Conservation (phyloP, 2,329 filamentous ascomycete genomes). For the Aureobasidium subglaciale region DNA sequence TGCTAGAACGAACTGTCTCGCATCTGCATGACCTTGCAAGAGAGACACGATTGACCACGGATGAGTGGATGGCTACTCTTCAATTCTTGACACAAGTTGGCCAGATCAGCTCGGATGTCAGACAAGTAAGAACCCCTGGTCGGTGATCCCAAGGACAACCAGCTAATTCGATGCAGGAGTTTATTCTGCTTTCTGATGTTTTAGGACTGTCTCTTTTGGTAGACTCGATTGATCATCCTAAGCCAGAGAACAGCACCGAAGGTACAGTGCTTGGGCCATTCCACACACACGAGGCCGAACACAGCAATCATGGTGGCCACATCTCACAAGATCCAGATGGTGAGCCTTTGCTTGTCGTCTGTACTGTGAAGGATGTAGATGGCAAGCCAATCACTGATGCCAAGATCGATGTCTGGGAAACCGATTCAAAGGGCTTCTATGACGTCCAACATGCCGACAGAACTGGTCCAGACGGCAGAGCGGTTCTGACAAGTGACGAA, state of each 20-base stretch:
- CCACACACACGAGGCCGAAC: constrained; percentile 1
- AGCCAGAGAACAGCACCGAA: not conserved
- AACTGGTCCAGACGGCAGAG: not conserved
- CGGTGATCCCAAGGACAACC: too few relatives aligned
- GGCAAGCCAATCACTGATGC: not conserved
- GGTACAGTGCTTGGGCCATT: constrained; percentile 9
- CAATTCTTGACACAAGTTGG: constrained; percentile 65
- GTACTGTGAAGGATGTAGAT: not conserved
- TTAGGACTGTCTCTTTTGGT: constrained; percentile 1
- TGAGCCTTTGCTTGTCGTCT: not conserved
- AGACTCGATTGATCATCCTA: constrained; percentile 6
- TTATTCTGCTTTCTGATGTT: constrained; percentile 1
- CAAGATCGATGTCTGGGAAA: constrained; percentile 10
- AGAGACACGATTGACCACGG: constrained; percentile 66
- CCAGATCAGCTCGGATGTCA: constrained; percentile 63
- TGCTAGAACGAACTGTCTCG: constrained; percentile 67
- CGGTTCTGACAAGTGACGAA: constrained; percentile 32
- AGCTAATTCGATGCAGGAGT: not conserved
- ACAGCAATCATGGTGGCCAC: not conserved
- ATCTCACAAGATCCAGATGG: not conserved
- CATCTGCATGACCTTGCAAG: constrained; percentile 77
- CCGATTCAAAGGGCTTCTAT: constrained; percentile 6
- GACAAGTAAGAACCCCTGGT: constrained; percentile 29
- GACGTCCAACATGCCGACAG: constrained; percentile 1
- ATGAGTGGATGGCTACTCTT: constrained; percentile 71